Evolutionary conservation across 2,329 filamentous ascomycete genomes (phyloP), one percentile per base, ranked within the genome.

Genomic region (Raffaelea ambrosiae): DNA sequence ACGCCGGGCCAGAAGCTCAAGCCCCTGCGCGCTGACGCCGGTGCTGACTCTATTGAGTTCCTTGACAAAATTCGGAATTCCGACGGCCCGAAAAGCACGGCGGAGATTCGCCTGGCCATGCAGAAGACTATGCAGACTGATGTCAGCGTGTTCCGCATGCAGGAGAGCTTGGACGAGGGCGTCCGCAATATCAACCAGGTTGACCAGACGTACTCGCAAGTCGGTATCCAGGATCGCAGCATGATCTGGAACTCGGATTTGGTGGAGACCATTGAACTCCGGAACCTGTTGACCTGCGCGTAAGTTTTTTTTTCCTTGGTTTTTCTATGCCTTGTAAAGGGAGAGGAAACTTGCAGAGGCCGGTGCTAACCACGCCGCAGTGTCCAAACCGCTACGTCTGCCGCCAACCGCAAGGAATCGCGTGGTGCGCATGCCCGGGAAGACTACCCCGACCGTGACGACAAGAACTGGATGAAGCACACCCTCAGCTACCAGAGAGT

Each of bases 231-330:
- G 81, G 91, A 97, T 70, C 86, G 93, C 69, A 94, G 88, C 78
- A 96, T 97, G 91, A 97, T 97, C 75, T 97, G 91, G 91, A 97
- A 97, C 82, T 89, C 87, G 21, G 91, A 97, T 63, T 81, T 97
- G 36, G 88, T 95, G 53, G 91, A 97, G 78, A 95, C 91, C 8
- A 81, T 98, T 48, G 93, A 98, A 72, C 76, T 97, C 63, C 81
- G 90, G 63, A 98, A 98, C 70, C 70, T 98, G 62, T 74, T 98
- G 64, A 97, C 93, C 62, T 97, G 93, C 82, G 91, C 90, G 81
- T 88, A 83, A 73, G 84, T 85, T 54, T 33, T 33, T 33, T 16
- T 33, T 33, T 33, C 31, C 16, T 33, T 33, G 9, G 9, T 33
- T 33, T 33, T 16, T 33, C 31, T 33, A 33, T 16, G 16, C 31